phyloP scores from a whole-genome alignment of 495 filamentous ascomycete species.

The Amniculicola lignicola region DNA sequence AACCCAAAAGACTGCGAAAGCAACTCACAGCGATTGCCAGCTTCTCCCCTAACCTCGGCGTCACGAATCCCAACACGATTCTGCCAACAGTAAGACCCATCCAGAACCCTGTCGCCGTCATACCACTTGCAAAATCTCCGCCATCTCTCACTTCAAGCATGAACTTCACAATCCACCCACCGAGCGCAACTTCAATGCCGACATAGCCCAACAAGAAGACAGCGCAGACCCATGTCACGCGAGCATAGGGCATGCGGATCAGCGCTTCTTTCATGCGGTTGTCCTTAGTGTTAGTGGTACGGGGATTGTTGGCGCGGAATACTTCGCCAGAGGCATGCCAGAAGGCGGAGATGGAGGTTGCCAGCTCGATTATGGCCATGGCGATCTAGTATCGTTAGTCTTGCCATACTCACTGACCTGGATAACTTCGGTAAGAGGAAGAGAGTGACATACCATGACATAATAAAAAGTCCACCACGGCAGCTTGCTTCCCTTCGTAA shows the following conservation, averaged over 20 bases:
- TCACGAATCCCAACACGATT: slow-evolving; percentile 61
- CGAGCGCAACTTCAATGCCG: slow-evolving; percentile 79
- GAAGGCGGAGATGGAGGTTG: slow-evolving; percentile 56
- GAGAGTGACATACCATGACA: slow-evolving; percentile 56
- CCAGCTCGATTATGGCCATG: slow-evolving; percentile 59
- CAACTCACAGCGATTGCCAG: slow-evolving; percentile 51
- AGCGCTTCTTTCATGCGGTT: slow-evolving; percentile 58
- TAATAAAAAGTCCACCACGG: slow-evolving; percentile 63
- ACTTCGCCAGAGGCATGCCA: slow-evolving; percentile 62
- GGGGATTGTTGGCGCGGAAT: slow-evolving; percentile 53
- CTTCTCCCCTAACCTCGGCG: slow-evolving; percentile 59
- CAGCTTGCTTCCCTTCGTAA: slow-evolving; percentile 45
- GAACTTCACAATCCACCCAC: slow-evolving; percentile 67
- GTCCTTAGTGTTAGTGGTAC: slow-evolving; percentile 43
- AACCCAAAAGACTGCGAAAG: background rate
- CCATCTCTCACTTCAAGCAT: slow-evolving; percentile 60
- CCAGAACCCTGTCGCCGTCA: slow-evolving; percentile 67
- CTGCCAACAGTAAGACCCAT: slow-evolving; percentile 61
- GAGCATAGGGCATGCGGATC: slow-evolving; percentile 44
- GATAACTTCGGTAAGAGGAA: background rate
- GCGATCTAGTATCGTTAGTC: slow-evolving; percentile 49
- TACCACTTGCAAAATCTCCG: slow-evolving; percentile 54
- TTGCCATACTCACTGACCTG: background rate
- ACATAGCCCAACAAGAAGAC: slow-evolving; percentile 78
- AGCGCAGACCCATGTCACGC: slow-evolving; percentile 72